A percentile compares a stretch with the other conserved stretches of the same genome.
Conservation (phyloP, 2,329 filamentous ascomycete genomes). For the Pseudogymnoascus pannorum region DNA sequence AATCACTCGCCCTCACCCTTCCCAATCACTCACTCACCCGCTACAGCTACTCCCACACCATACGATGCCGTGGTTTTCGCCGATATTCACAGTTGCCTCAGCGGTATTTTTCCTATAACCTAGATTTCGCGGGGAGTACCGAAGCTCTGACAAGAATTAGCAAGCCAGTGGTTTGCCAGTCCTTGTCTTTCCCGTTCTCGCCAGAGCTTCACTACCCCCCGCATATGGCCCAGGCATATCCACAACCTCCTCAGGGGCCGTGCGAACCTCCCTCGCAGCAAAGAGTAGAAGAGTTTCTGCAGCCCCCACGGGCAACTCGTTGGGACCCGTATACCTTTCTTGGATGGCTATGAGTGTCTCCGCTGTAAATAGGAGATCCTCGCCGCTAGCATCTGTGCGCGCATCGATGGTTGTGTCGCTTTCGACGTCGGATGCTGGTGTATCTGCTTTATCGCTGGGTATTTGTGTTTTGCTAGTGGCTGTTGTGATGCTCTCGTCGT, state of each 20-base stretch:
- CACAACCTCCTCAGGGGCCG: too few relatives aligned
- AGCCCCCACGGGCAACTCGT: not conserved
- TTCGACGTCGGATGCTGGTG: not conserved
- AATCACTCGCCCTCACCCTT: too few relatives aligned
- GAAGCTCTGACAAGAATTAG: too few relatives aligned
- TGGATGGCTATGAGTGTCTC: not conserved
- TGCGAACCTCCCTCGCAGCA: not conserved
- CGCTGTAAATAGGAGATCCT: not conserved
- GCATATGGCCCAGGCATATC: not conserved
- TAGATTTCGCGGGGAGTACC: too few relatives aligned
- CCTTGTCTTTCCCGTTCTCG: too few relatives aligned
- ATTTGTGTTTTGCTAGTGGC: not conserved
- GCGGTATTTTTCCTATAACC: too few relatives aligned
- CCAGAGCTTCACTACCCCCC: not conserved
- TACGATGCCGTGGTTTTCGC: too few relatives aligned
- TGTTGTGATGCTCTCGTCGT: not conserved
- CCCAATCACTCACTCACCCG: not conserved
- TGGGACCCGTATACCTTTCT: not conserved
- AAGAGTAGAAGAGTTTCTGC: not conserved
- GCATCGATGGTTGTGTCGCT: not conserved
- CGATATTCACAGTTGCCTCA: too few relatives aligned
- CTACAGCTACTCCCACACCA: too few relatives aligned
- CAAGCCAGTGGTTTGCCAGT: too few relatives aligned
- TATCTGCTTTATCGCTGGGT: not conserved
- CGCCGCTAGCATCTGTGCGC: not conserved